Evolutionary conservation across 2,329 filamentous ascomycete genomes (phyloP).

Genomic region (Lomentospora prolificans): DNA sequence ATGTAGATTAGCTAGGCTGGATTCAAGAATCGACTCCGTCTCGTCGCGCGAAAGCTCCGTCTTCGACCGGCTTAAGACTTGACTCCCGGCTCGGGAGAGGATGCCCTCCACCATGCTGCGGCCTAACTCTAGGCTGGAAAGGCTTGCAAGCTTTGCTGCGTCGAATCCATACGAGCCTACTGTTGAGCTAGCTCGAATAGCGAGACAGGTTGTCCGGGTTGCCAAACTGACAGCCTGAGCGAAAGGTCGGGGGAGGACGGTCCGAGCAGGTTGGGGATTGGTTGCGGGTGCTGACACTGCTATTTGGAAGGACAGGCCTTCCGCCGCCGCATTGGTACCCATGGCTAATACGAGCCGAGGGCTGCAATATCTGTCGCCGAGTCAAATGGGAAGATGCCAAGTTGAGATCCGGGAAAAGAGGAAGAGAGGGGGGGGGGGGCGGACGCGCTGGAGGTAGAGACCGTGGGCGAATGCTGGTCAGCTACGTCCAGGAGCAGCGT

Average conservation of each 20-base stretch:
- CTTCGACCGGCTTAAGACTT: conserved; percentile 33
- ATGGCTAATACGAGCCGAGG: too few relatives aligned
- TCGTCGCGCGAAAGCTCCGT: conserved; percentile 39
- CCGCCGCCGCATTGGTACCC: background rate
- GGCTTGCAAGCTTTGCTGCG: conserved; percentile 43
- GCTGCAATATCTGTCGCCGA: too few relatives aligned
- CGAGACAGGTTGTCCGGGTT: conserved; percentile 48
- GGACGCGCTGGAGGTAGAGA: too few relatives aligned
- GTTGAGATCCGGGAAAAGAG: too few relatives aligned
- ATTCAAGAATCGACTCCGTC: conserved; percentile 46
- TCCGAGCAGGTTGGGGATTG: conserved; percentile 17
- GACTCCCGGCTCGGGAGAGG: conserved; percentile 40
- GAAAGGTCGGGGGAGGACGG: conserved; percentile 46
- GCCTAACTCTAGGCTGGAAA: conserved; percentile 48
- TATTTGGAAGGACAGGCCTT: background rate
- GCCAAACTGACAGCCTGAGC: conserved; percentile 51
- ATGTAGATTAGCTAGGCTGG: conserved; percentile 46
- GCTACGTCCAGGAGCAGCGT: too few relatives aligned
- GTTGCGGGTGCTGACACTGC: background rate
- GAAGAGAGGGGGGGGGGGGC: too few relatives aligned
- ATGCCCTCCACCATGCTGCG: conserved; percentile 45
- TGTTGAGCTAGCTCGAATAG: conserved; percentile 42
- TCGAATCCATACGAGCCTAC: conserved; percentile 41
- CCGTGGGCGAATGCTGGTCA: too few relatives aligned
- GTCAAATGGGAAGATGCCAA: too few relatives aligned